phyloP scores from a whole-genome alignment of 106 monocot species.

The Ottelia alismoides region DNA sequence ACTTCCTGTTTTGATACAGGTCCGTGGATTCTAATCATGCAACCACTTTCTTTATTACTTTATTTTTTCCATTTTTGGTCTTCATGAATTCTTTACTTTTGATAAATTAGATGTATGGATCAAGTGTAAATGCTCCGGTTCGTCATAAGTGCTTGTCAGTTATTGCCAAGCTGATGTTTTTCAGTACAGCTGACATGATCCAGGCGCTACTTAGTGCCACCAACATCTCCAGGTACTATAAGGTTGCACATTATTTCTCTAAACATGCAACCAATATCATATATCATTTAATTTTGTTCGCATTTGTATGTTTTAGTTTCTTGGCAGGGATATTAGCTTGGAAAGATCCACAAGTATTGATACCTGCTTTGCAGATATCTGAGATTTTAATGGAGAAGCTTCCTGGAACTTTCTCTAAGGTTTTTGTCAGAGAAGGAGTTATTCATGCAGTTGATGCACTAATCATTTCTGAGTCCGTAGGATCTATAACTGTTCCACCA shows the following conservation, averaged over 20 bases:
- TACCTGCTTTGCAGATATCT: constrained; percentile 89
- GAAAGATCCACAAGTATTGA: constrained; percentile 95
- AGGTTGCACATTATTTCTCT: too few species aligned
- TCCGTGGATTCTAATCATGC: constrained; percentile 1
- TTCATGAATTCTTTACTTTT: background rate
- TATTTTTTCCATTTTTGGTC: background rate
- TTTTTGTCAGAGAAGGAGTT: constrained; percentile 98
- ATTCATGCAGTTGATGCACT: constrained; percentile 91
- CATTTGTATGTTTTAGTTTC: constrained; percentile 41
- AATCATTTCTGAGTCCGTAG: constrained; percentile 46
- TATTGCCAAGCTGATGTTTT: constrained; percentile 90
- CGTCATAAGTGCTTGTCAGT: constrained; percentile 87
- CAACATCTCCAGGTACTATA: constrained; percentile 82
- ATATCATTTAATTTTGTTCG: too few species aligned
- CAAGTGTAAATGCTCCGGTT: constrained; percentile 86
- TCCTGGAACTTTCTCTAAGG: constrained; percentile 76
- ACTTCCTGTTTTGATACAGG: constrained; percentile 89
- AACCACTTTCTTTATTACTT: background rate
- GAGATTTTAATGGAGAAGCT: constrained; percentile 95
- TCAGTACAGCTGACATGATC: constrained; percentile 89
- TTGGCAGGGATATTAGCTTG: constrained; percentile 93
- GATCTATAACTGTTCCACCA: constrained; percentile 23
- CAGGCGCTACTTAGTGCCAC: constrained; percentile 53
- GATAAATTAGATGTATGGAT: constrained; percentile 87
- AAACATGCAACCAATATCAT: too few species aligned